Evolutionary conservation across 2,329 filamentous ascomycete species (phyloP), one percentile per base, ranked within the genome.

Genomic region (Pseudogymnoascus sp.): DNA sequence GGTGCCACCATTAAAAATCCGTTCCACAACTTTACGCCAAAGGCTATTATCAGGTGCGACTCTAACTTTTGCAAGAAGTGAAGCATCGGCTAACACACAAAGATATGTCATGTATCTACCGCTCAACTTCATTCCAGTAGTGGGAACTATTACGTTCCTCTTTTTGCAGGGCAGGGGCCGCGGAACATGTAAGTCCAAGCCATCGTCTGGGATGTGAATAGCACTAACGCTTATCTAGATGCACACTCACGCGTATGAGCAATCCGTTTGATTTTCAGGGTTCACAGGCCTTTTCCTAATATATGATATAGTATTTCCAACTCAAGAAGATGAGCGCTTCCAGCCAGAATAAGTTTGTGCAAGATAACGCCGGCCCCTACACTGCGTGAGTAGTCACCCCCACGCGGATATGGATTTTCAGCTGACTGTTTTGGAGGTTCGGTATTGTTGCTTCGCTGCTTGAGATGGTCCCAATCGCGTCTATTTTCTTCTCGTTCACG

Each of bases 81-180:
- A 21, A 16, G 14, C 47, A 53, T 23, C 8, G 4, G 47, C 47
- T 53, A 53, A 53, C n/a, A 25, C 6, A 16, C 14, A 7, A 25
- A 63, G 63, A 65, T 93, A 93, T 70, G 73, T 96, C 66, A 84
- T 97, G 77, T 94, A 95, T 73, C 80, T 96, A 44, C 92, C 93
- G 10, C 81, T 97, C 65, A 97, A 97, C 77, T 92, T 96, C 73
- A 92, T 97, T 61, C 93, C 93, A 0, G 82, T 97, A 0, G 84
- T 96, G 16, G 93, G 93, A 5, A 96, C 92, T 0, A 78, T 86
- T 6, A 77, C 92, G 4, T 97, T 96, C 74, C 82, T 97, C 35
- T 73, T 89, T 28, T 73, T 95, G 14, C 91, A 96, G 75, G 89
- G 88, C 63, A 78, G 80, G 28, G 75, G 73, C 62, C 75, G 82